These are phyloP conservation scores for Citrullus amarus DNA, from an alignment of 306 rosid genomes.

Conservation along the genomic window DNA sequence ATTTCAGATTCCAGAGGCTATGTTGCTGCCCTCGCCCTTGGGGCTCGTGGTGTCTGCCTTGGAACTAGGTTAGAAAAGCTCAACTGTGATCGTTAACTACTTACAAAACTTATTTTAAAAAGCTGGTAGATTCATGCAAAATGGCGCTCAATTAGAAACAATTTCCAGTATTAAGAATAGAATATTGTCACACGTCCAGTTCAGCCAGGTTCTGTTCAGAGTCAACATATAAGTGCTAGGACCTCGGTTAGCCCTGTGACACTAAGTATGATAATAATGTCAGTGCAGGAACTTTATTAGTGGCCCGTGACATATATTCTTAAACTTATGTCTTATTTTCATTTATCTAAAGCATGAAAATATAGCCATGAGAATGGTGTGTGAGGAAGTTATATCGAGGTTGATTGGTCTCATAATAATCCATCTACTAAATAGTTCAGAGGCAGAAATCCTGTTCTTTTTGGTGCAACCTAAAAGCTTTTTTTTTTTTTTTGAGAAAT, in stretches of 20 bases:
- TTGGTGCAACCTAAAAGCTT: background rate
- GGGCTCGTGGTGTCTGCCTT: constrained; percentile 61
- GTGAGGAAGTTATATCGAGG: background rate
- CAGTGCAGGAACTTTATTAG: background rate
- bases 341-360: background rate
- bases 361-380: background rate
- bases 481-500: too few relatives aligned
- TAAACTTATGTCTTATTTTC: background rate
- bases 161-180: background rate
- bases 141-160: background rate
- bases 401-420: background rate
- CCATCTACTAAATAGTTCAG: background rate
- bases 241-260: too few relatives aligned
- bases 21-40: constrained; percentile 89
- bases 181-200: background rate
- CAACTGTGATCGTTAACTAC: background rate
- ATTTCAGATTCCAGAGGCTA: constrained; percentile 71
- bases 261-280: background rate
- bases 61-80: constrained; percentile 60
- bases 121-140: background rate
- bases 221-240: background rate
- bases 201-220: background rate
- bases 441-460: background rate
- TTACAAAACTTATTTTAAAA: background rate
- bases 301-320: background rate